These are phyloP conservation scores for Penicillium sp. DNA, from an alignment of 2,329 filamentous ascomycete species.

Conservation along the genomic window DNA sequence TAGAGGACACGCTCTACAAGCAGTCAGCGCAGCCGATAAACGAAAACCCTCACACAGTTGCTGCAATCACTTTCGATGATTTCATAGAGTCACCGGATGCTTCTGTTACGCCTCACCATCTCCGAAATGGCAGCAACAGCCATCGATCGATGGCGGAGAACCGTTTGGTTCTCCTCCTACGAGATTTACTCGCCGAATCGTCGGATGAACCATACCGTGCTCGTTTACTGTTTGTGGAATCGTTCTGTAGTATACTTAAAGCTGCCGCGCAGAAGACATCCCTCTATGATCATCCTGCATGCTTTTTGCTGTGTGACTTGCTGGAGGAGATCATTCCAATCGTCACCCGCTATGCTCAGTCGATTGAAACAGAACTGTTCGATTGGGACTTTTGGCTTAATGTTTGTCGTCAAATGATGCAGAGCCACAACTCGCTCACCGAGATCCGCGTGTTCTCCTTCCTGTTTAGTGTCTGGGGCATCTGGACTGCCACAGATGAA, in stretches of 20 bases:
- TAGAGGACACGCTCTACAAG: constrained; percentile 81
- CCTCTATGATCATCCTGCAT: constrained; percentile 75
- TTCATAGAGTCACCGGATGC: constrained; percentile 64
- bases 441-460: constrained; percentile 82
- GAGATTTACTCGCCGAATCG: constrained; percentile 69
- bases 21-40: constrained; percentile 52
- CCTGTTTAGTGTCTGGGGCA: constrained; percentile 74
- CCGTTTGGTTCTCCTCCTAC: constrained; percentile 73
- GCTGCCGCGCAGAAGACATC: constrained; percentile 71
- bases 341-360: constrained; percentile 57
- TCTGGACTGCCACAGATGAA: constrained; percentile 60
- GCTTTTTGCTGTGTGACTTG: constrained; percentile 88
- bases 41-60: constrained; percentile 45
- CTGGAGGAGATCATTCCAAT: constrained; percentile 75
- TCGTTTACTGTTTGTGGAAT: constrained; percentile 69
- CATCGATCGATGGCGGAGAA: constrained; percentile 85
- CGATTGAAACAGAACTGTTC: constrained; percentile 41
- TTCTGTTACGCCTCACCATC: constrained; percentile 58
- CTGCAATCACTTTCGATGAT: constrained; percentile 63
- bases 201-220: constrained; percentile 52
- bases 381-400: constrained; percentile 79
- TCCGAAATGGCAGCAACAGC: constrained; percentile 63
- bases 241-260: constrained; percentile 70
- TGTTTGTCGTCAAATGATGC: constrained; percentile 72
- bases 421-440: constrained; percentile 83